These are phyloP conservation scores for Mycena albidolilacea DNA, from an alignment of 768 basidiomycete genomes.

Conservation along the genomic window DNA sequence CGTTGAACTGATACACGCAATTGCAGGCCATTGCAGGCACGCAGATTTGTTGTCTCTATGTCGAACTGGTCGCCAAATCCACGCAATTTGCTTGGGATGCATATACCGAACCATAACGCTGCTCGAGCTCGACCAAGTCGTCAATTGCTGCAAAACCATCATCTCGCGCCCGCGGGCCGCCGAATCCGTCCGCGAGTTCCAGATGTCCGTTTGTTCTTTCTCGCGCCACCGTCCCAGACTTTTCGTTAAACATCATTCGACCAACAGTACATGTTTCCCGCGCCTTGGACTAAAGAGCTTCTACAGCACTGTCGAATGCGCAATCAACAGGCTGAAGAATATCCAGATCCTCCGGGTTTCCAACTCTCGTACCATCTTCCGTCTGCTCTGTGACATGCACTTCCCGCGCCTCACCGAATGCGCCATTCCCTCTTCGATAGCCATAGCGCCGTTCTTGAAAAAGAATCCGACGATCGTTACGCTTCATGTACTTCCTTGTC, in stretches of 20 bases:
- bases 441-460: constrained; percentile 7
- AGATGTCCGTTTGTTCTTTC: constrained; percentile 11
- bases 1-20: constrained; percentile 11
- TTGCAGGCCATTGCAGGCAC: neutral
- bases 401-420: constrained; percentile 18
- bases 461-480: neutral
- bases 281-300: constrained; percentile 2
- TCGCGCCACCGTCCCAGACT: neutral
- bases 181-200: neutral
- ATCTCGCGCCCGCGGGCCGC: neutral
- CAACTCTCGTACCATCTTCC: constrained; percentile 3
- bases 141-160: constrained; percentile 16
- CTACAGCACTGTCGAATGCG: neutral
- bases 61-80: constrained; percentile 15
- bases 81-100: constrained; percentile 3
- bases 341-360: neutral
- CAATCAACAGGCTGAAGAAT: neutral
- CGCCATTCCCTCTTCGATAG: neutral
- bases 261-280: constrained; percentile 1
- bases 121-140: neutral
- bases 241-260: neutral
- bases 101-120: constrained; percentile 21
- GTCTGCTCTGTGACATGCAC: neutral
- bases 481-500: constrained; percentile 1
- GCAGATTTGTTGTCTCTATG: constrained; percentile 8